A percentile compares a stretch with the other conserved stretches of the same genome.
Conservation (phyloP, 139 green algal genomes). For the Closterium sp. region DNA sequence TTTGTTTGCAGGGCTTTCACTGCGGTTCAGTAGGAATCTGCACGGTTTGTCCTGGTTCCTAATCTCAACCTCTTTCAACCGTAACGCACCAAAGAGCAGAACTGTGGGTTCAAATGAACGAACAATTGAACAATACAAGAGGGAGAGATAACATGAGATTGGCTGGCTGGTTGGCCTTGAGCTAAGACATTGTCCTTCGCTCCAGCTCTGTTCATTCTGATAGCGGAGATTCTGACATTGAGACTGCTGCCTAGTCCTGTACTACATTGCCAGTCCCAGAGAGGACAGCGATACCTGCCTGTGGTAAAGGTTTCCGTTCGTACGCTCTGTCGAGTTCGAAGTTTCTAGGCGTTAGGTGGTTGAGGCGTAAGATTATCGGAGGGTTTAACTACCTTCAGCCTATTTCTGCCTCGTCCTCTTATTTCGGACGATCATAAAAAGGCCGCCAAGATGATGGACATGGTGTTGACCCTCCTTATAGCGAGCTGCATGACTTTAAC, state of each 20-base stretch:
- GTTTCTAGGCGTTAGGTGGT: neutral
- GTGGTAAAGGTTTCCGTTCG: neutral
- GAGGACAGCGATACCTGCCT: neutral
- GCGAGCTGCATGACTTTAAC: conserved; percentile 1
- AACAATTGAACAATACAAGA: too few relatives aligned
- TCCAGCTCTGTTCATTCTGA: neutral
- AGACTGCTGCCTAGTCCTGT: neutral
- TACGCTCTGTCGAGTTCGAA: neutral
- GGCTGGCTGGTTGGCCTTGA: neutral
- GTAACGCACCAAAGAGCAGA: too few relatives aligned
- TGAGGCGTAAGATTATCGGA: neutral
- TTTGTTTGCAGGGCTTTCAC: too few relatives aligned
- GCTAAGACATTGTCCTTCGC: neutral
- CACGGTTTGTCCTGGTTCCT: too few relatives aligned
- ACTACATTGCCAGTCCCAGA: neutral
- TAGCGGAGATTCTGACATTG: neutral
- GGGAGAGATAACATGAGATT: too few relatives aligned
- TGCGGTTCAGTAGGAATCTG: too few relatives aligned
- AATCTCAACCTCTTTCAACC: too few relatives aligned
- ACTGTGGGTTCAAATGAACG: too few relatives aligned
- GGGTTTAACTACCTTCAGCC: neutral
- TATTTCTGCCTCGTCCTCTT: neutral
- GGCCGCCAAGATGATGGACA: conserved; percentile 1
- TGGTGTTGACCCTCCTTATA: conserved; percentile 3
- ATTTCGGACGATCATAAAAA: neutral